phyloP scores from a whole-genome alignment of 305 asterid genomes.

The Galium porrigens region DNA sequence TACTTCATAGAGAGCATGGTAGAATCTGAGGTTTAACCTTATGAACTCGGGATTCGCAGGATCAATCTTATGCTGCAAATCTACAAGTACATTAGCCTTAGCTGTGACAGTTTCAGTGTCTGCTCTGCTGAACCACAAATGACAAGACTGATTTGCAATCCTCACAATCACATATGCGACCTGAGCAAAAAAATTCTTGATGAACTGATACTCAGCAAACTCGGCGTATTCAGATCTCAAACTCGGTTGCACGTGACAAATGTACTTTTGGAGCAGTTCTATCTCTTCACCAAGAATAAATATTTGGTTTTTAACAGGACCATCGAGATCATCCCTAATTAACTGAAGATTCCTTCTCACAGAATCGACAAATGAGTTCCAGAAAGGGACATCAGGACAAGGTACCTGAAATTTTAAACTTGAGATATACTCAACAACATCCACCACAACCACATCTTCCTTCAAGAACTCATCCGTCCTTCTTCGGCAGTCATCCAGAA shows the following conservation, averaged over 20 bases:
- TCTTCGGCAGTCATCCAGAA: not conserved
- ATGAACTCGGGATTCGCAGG: slow-evolving; percentile 5
- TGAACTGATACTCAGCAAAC: not conserved
- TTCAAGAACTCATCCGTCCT: not conserved
- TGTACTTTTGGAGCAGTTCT: not conserved
- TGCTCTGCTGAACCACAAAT: not conserved
- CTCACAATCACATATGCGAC: slow-evolving; percentile 3
- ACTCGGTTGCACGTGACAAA: not conserved
- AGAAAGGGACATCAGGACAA: not conserved
- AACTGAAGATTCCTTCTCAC: slow-evolving; percentile 1
- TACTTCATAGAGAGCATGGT: not conserved
- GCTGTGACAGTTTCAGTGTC: not conserved
- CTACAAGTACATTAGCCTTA: not conserved
- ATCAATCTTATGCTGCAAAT: slow-evolving; percentile 6
- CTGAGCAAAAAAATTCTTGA: not conserved
- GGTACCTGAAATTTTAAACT: not conserved
- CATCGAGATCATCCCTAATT: not conserved
- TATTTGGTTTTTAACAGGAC: not conserved
- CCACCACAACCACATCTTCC: not conserved
- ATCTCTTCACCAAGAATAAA: not conserved
- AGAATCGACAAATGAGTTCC: not conserved
- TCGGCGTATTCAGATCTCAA: not conserved
- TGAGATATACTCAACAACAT: not conserved
- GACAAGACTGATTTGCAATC: not conserved
- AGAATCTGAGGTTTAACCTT: not conserved